Base-by-base conservation (phyloP, 495 filamentous ascomycete species). In the Penicillium antarcticum region DNA sequence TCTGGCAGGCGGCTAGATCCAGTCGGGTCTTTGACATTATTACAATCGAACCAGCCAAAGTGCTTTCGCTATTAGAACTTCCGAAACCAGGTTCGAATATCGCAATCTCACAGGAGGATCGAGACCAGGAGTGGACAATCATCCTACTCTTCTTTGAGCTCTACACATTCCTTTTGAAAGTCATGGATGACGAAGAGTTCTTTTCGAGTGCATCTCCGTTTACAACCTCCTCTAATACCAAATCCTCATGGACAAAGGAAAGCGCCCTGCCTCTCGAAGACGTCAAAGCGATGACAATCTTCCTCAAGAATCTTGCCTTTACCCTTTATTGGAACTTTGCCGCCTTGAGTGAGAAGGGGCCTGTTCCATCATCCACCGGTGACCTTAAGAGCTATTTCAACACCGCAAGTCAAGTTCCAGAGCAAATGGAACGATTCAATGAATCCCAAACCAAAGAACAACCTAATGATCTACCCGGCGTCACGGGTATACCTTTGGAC, bases 271-370 rank as follows among this genome's bases (percentile, higher is more conserved):
- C 80, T 2, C 66, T 96, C 12, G 67, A 67, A 13, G 85, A 95
- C 26, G 72, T 97, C 10, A 83, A 83, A 57, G 78, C 80, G 9
- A 79, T 99, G 58, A 86, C 87, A 3, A 70, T 82, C 0, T 99
- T 97, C 60, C 77, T 99, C 26, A 97, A 97, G 57, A 91, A 94
- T 49, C 77, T 97, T n/a, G 85, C 87, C 0, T 97, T 97, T 55
- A 85, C 89, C 1, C 75, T 96, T 47, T 95, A 96, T 67, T 96
- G 89, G 77, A 85, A 92, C 60, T 77, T 85, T 21, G 76, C 82
- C 3, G 84, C 91, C 21, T 72, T 92, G 44, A 80, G 71, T 39
- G 80, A 79, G 31, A 73, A 77, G 34, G 77, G 80, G 38, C 64
- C 72, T 21, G 52, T 61, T 18, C 71, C 78, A 31, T 64, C 70